Conservation (phyloP, 768 basidiomycete genomes). For the Pleurotus platypus region DNA sequence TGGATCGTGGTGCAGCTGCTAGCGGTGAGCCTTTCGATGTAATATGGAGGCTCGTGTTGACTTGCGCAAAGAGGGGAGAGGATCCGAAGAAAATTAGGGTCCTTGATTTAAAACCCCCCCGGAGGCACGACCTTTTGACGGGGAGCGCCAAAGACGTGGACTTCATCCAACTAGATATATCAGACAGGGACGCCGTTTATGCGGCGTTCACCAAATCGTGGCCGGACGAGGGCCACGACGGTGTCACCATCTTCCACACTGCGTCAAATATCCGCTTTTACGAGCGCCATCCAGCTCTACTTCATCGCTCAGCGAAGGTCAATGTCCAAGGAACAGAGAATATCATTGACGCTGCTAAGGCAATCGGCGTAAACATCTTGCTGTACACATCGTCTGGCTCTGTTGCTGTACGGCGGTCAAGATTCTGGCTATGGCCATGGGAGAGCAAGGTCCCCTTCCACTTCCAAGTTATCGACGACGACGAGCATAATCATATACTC, state of each 20-base stretch:
- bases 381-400: constrained; percentile 77
- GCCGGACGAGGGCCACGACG: constrained; percentile 30
- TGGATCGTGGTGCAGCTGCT: constrained; percentile 73
- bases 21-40: constrained; percentile 6
- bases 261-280: constrained; percentile 79
- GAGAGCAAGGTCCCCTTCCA: constrained; percentile 52
- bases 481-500: constrained; percentile 35
- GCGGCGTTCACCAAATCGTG: constrained; percentile 65
- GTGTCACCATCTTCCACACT: constrained; percentile 70
- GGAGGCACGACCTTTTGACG: constrained; percentile 50
- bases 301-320: constrained; percentile 53
- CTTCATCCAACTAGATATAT: constrained; percentile 59
- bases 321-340: constrained; percentile 70
- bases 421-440: constrained; percentile 78
- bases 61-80: constrained; percentile 52
- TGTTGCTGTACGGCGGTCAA: constrained; percentile 49
- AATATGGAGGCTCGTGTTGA: neutral
- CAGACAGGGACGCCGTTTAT: constrained; percentile 47
- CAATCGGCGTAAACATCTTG: constrained; percentile 51
- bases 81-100: constrained; percentile 61
- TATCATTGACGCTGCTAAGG: constrained; percentile 54
- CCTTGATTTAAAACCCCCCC: constrained; percentile 62
- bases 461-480: constrained; percentile 64
- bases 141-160: constrained; percentile 50
- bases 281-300: constrained; percentile 51